Conservation (phyloP, 2,329 filamentous ascomycete species). For the Arthroderma sp. region DNA sequence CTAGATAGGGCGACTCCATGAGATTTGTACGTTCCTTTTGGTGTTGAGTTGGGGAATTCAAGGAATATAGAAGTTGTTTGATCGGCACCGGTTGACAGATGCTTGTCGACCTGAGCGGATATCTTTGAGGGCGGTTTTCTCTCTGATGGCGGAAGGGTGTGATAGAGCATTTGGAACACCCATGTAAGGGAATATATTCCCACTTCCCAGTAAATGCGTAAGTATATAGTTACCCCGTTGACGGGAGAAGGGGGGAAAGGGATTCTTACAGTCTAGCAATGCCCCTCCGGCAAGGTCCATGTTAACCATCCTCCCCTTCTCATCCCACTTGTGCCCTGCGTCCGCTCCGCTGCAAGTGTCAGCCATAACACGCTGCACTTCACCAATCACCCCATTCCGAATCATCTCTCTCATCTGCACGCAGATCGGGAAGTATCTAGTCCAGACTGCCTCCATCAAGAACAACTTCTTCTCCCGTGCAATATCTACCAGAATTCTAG, state of each 20-base stretch:
- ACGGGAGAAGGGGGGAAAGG: not conserved
- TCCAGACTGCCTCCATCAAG: conserved; percentile 85
- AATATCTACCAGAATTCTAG: conserved; percentile 56
- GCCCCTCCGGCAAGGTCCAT: conserved; percentile 69
- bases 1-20: conserved; percentile 61
- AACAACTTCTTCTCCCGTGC: conserved; percentile 61
- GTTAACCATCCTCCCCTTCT: conserved; percentile 68
- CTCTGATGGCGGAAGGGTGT: conserved; percentile 50
- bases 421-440: conserved; percentile 31
- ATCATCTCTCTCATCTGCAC: conserved; percentile 48
- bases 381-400: conserved; percentile 47
- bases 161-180: conserved; percentile 82
- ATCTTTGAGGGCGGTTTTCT: conserved; percentile 56
- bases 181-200: conserved; percentile 83
- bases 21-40: conserved; percentile 37
- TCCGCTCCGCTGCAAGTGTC: conserved; percentile 50
- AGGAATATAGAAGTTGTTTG: conserved; percentile 67
- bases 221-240: not conserved
- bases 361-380: conserved; percentile 43
- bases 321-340: conserved; percentile 46
- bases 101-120: conserved; percentile 56
- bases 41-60: conserved; percentile 51
- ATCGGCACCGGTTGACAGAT: conserved; percentile 59
- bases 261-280: conserved; percentile 50
- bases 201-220: conserved; percentile 27